Conservation (phyloP, 148 eudicot species). For the Silene conica region DNA sequence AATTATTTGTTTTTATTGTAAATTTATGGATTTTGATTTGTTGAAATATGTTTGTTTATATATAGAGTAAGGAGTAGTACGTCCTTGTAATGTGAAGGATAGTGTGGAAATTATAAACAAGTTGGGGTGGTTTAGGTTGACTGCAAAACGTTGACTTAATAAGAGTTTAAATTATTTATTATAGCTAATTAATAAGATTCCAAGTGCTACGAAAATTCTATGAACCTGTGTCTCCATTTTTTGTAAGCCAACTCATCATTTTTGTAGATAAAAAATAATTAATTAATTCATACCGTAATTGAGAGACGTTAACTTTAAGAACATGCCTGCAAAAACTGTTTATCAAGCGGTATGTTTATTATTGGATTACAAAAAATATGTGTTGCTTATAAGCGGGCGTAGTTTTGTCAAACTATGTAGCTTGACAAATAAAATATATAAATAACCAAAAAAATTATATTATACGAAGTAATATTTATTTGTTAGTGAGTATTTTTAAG, state of each 20-base stretch:
- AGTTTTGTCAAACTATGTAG: too few relatives aligned
- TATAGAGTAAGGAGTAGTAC: not conserved
- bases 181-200: not conserved
- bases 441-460: too few relatives aligned
- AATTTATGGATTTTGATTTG: not conserved
- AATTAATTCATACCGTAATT: too few relatives aligned
- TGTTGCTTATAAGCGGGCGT: too few relatives aligned
- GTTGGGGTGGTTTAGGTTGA: not conserved
- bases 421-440: too few relatives aligned
- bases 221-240: not conserved
- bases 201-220: conserved; percentile 2
- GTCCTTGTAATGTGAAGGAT: not conserved
- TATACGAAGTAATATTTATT: too few relatives aligned
- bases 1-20: not conserved
- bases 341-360: too few relatives aligned
- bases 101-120: not conserved
- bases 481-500: too few relatives aligned
- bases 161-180: not conserved
- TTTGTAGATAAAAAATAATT: too few relatives aligned
- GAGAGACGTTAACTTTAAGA: too few relatives aligned
- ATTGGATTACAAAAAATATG: too few relatives aligned
- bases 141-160: not conserved
- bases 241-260: not conserved
- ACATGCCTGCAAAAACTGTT: too few relatives aligned
- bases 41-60: not conserved